Evolutionary conservation across 1,139 yeast species (phyloP), one percentile per base, ranked within the genome.

Genomic region (Debaryomycetaceae sp.): DNA sequence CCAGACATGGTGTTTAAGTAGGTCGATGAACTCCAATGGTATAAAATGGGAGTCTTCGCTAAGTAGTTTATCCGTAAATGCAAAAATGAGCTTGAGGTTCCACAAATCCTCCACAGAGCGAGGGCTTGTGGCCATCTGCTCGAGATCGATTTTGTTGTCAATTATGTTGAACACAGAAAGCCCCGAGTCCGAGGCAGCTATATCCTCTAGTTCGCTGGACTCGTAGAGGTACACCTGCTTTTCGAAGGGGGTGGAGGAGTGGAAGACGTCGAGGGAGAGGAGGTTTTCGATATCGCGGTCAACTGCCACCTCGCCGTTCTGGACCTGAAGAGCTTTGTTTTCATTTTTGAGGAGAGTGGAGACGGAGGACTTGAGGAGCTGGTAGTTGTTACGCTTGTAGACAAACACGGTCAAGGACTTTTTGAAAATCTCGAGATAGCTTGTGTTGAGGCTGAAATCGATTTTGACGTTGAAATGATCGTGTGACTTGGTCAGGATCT

Each of bases 61-160:
- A n/a, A 62, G 51, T 37, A 67, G 45, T 38, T 63, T 62, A 45
- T 83, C 88, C 24, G 81, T 75, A 60, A 76, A 84, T 8, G 84
- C 80, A 60, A 87, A 83, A 14, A 87, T 63, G 37, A 87, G 60
- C 48, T 77, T 75, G 48, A 87, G 63, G 52, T 83, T 84, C 86
- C 89, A 82, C 42, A 86, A 60, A 45, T 84, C 87, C 45, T 84
- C 86, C 2, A 72, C 58, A 1, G 62, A 58, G 20, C 54, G 47
- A 0, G 89, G 87, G 1, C 53, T 50, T 13, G 53, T 50, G 1
- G 82, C 82, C 55, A 78, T 65, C 4, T 61, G 57, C 33, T 65
- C 65, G 37, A 84, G 60, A 48, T 83, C 83, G 33, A 79, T 59
- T 54, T 81, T 81, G 50, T 76, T 72, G 55, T 84, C 89, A 27